Base-by-base conservation (phyloP, 192 early-diverging fungal genomes). In the Coemansia aciculifera region DNA sequence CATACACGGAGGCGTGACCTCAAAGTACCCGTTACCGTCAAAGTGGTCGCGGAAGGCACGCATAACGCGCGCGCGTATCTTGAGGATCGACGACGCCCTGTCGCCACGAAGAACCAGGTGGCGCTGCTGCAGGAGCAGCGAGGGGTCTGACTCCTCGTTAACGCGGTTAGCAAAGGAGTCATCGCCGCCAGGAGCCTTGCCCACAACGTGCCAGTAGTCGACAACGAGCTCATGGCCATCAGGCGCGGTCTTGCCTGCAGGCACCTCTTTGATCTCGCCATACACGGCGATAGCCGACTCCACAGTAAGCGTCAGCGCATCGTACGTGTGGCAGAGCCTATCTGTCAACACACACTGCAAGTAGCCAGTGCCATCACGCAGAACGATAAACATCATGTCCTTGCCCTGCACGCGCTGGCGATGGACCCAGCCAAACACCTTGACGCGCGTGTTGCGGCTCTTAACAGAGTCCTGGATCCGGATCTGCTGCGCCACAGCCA, bases 1-100 rank as follows among this genome's bases (percentile, higher is more conserved):
- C 94, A 99, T 93, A 74, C 92, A 88, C 19, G 98, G 98, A n/a
- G 98, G 97, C 12, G 92, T 97, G 15, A 99, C 94, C 82, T 99
- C 98, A 61, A 81, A 77, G 68, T 92, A 92, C 13, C 87, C 86
- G 36, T 82, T 84, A 37, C 75, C 72, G 43, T 96, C 93, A 81
- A 97, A 98, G 84, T 93, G 93, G 64, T 90, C 93, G 71, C 98
- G 95, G 92, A 99, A 99, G 0, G 96, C 92, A 51, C 90, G 91
- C 79, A 99, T 86, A 24, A 94, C 89, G 36, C 90, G 72, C 39
- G 92, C 80, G 65, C 98, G 91, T 67, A 94, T 90, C 79, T 90
- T 93, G 44, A 99, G 85, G 38, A 95, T 90, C 6, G 87, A 84
- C 21, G 96, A 92, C 21, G 92, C 88, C 32, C 87, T 95, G 70